These are phyloP conservation scores for Claviceps sp. DNA, from an alignment of 2,329 filamentous ascomycete species.

Conservation along the genomic window DNA sequence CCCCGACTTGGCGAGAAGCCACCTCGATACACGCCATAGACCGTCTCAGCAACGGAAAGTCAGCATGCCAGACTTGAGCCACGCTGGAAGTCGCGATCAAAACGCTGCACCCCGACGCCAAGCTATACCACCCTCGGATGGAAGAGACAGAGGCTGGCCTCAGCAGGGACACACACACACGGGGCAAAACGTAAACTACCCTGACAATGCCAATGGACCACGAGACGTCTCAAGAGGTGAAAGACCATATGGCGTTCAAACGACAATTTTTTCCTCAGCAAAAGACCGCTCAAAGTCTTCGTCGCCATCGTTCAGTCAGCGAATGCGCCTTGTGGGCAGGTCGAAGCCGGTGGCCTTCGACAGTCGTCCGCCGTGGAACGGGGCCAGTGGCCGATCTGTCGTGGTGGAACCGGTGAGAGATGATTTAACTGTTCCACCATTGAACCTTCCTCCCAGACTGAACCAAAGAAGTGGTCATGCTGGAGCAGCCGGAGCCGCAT, in stretches of 20 bases:
- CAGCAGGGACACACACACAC: constrained; percentile 2
- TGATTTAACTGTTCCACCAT: constrained; percentile 39
- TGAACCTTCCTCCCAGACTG: constrained; percentile 40
- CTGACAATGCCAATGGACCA: background rate
- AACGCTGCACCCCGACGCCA: background rate
- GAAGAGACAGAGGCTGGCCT: background rate
- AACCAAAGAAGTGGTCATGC: constrained; percentile 24
- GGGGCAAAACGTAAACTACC: background rate
- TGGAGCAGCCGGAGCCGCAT: constrained; percentile 5
- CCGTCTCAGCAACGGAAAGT: constrained; percentile 5
- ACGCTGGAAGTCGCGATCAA: background rate
- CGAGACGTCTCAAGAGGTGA: background rate
- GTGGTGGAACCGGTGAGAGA: constrained; percentile 53
- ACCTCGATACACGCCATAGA: constrained; percentile 8
- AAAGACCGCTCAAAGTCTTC: constrained; percentile 13
- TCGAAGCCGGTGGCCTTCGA: constrained; percentile 25
- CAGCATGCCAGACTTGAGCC: background rate
- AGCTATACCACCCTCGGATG: background rate
- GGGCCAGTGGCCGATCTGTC: constrained; percentile 53
- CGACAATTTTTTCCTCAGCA: constrained; percentile 13
- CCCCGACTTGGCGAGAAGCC: constrained; percentile 8
- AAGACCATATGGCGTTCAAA: background rate
- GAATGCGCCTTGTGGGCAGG: constrained; percentile 21
- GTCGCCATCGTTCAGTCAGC: constrained; percentile 19
- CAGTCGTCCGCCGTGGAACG: constrained; percentile 52